phyloP scores from a whole-genome alignment of 371 early-diverging fungal genomes.

The Lichtheimia ornata region DNA sequence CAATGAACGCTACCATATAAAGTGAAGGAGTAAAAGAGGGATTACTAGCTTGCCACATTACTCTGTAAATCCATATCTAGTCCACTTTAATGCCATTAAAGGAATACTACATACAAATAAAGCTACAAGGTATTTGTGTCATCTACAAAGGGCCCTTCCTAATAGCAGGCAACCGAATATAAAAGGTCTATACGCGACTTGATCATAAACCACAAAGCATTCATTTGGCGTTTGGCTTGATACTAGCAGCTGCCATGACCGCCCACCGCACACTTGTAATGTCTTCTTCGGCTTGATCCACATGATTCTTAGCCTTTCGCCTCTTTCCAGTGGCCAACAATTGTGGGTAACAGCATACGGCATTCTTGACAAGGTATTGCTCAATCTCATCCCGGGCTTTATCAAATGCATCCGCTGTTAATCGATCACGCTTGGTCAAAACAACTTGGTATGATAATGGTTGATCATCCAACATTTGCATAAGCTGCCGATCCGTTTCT shows the following conservation, averaged over 20 bases:
- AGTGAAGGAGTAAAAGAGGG: too few relatives aligned
- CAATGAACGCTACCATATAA: too few relatives aligned
- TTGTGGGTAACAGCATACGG: constrained; percentile 60
- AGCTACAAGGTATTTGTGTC: too few relatives aligned
- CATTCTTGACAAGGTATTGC: constrained; percentile 41
- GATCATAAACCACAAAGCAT: too few relatives aligned
- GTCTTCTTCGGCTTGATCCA: constrained; percentile 24
- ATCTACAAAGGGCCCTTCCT: too few relatives aligned
- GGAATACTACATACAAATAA: too few relatives aligned
- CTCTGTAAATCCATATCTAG: too few relatives aligned
- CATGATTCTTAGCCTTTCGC: constrained; percentile 24
- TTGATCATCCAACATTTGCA: constrained; percentile 59
- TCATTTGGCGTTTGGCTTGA: not conserved
- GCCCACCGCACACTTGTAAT: constrained; percentile 31
- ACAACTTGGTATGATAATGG: constrained; percentile 64
- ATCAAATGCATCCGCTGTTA: constrained; percentile 43
- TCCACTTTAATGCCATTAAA: too few relatives aligned
- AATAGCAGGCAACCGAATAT: too few relatives aligned
- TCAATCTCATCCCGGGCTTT: constrained; percentile 46
- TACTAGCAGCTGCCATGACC: constrained; percentile 30
- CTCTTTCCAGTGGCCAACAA: constrained; percentile 42
- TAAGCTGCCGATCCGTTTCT: constrained; percentile 59
- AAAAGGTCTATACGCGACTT: too few relatives aligned
- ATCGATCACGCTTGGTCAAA: constrained; percentile 67
- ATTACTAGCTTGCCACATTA: too few relatives aligned